Evolutionary conservation across 768 basidiomycete species (phyloP), one percentile per base, ranked within the genome.

Genomic region (Russula sp.): DNA sequence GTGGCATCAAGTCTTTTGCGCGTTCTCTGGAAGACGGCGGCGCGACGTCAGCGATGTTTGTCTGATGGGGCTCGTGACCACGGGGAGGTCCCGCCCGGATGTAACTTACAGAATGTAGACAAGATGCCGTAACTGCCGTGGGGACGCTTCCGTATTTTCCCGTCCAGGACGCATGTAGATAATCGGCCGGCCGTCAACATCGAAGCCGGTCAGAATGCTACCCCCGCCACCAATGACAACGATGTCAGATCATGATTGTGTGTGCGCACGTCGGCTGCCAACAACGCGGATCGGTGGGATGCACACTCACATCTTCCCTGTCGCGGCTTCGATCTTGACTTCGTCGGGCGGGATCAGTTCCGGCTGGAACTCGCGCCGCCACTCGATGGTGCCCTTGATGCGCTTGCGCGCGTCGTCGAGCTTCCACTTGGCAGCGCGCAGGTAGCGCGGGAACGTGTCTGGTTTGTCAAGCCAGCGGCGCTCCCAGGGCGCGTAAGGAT

Each of bases 391-490:
- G 0, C 79, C 82, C 71, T 86, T 85, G 63, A 94, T 85, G 55
- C 93, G 79, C 71, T 83, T 85, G 76, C 92, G 84, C 11, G 82
- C 91, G 56, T 95, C 88, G 31, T 80, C 79, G 39, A 86, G 70
- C 70, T 86, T 85, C 91, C 92, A 93, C 70, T 94, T 94, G 2
- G 89, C 82, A 0, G 92, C 90, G 35, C 92, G 84, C 81, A 91
- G 84, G 71, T 94, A 95, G 14, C 92, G 84, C 31, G 82, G 77
- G 22, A 85, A 73, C 66, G 81, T 91, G 74, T 85, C 90, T 42
- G 83, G 80, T 72, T 75, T 83, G 66, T 78, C 76, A 6, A 95
- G 75, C 87, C 91, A 95, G 63, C 86, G 81, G 20, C 77, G 73
- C 73, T 95, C 92, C 89, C 89, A 92, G 55, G 79, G 76, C 62